Evolutionary conservation across 1,284 basidiomycete species (phyloP).

Genomic region (Mycena citricolor): DNA sequence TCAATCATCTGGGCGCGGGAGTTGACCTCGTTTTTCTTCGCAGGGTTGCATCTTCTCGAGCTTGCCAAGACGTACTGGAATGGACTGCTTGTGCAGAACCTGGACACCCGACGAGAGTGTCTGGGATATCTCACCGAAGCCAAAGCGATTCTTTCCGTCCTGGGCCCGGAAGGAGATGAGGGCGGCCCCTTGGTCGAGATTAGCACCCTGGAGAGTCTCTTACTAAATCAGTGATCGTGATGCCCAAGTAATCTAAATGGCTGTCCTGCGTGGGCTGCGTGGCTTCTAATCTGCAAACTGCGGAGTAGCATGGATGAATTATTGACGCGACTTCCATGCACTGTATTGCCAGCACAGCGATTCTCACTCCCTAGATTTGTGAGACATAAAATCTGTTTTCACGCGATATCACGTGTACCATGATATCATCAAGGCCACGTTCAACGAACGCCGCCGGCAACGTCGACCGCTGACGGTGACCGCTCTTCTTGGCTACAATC

Average conservation of each 20-base stretch:
- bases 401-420: background rate
- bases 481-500: too few species aligned
- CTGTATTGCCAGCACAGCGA: too few species aligned
- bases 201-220: constrained; percentile 37
- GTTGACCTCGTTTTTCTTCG: background rate
- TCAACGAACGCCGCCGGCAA: too few species aligned
- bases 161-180: constrained; percentile 61
- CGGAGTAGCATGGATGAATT: too few species aligned
- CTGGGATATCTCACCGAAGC: constrained; percentile 44
- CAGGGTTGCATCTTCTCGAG: constrained; percentile 74
- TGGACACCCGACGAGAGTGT: constrained; percentile 26
- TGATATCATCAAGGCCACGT: constrained; percentile 7
- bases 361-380: too few species aligned
- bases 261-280: too few species aligned
- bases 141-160: constrained; percentile 40
- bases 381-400: background rate
- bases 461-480: too few species aligned
- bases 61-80: constrained; percentile 77
- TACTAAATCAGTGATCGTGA: too few species aligned
- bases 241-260: too few species aligned
- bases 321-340: too few species aligned
- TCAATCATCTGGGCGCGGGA: constrained; percentile 4
- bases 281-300: too few species aligned
- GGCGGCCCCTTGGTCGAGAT: constrained; percentile 59
- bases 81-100: constrained; percentile 36